Conservation (phyloP, 192 early-diverging fungal species). For the Backusella australiensis region DNA sequence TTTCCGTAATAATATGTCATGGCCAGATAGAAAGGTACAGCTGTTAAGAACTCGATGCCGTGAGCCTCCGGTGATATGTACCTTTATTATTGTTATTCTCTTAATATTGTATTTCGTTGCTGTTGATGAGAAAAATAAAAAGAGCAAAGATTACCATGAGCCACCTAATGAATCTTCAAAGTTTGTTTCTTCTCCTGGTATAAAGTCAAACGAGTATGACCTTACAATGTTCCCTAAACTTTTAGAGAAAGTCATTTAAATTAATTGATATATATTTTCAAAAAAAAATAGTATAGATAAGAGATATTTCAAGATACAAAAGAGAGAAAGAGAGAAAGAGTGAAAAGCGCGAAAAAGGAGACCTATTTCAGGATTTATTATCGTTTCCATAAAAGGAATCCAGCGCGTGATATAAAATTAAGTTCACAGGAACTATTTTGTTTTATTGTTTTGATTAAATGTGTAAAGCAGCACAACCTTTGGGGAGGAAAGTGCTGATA, state of each 20-base stretch:
- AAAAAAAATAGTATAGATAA: background rate
- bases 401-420: background rate
- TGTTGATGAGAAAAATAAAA: background rate
- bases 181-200: slow-evolving; percentile 15
- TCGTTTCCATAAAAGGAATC: background rate
- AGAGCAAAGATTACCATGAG: slow-evolving; percentile 11
- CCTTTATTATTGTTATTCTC: slow-evolving; percentile 24
- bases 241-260: background rate
- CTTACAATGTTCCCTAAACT: slow-evolving; percentile 1
- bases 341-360: background rate
- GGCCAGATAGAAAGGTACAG: slow-evolving; percentile 32
- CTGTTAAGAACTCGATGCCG: slow-evolving; percentile 43
- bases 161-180: slow-evolving; percentile 21
- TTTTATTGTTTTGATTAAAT: background rate
- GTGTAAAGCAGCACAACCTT: background rate
- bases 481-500: background rate
- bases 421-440: background rate
- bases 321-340: background rate
- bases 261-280: background rate
- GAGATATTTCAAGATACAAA: background rate
- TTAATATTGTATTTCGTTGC: background rate
- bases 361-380: background rate
- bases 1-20: slow-evolving; percentile 38
- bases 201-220: slow-evolving; percentile 9
- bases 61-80: slow-evolving; percentile 51